phyloP scores from a whole-genome alignment of 768 basidiomycete genomes.

The Amanita muscaria region DNA sequence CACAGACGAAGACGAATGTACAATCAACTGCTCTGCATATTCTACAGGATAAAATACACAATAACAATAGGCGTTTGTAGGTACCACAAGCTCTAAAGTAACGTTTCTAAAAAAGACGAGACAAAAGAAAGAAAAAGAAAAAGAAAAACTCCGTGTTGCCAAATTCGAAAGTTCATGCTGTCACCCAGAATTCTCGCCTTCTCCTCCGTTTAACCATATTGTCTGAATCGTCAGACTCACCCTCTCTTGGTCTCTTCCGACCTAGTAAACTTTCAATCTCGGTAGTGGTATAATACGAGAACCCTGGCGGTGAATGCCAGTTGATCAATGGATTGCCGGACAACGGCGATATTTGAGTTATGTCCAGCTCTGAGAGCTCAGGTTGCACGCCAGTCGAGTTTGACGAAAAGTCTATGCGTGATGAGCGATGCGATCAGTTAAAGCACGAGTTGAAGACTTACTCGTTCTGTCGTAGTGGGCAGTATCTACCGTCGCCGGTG shows the following conservation, averaged over 20 bases:
- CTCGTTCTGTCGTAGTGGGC: not conserved
- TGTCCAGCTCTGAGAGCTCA: conserved; percentile 4
- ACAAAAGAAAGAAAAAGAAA: too few relatives aligned
- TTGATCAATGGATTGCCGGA: conserved; percentile 2
- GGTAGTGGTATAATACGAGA: not conserved
- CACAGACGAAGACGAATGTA: too few relatives aligned
- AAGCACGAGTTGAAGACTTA: too few relatives aligned
- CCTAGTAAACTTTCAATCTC: not conserved
- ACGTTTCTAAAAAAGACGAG: too few relatives aligned
- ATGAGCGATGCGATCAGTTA: not conserved
- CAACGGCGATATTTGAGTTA: not conserved
- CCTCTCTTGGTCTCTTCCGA: conserved; percentile 4
- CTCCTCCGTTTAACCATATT: not conserved
- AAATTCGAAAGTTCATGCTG: not conserved
- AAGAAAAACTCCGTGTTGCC: not conserved
- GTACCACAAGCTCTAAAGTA: too few relatives aligned
- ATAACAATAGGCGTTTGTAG: not conserved
- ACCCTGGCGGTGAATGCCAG: not conserved
- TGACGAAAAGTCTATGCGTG: not conserved
- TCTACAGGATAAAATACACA: conserved; percentile 6
- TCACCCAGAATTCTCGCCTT: not conserved
- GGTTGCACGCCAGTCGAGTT: not conserved
- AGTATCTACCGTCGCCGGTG: not conserved
- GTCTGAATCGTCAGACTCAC: not conserved
- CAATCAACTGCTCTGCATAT: too few relatives aligned